Evolutionary conservation across 768 basidiomycete genomes (phyloP), one percentile per base, ranked within the genome.

Genomic region (Psilocybe sp.): DNA sequence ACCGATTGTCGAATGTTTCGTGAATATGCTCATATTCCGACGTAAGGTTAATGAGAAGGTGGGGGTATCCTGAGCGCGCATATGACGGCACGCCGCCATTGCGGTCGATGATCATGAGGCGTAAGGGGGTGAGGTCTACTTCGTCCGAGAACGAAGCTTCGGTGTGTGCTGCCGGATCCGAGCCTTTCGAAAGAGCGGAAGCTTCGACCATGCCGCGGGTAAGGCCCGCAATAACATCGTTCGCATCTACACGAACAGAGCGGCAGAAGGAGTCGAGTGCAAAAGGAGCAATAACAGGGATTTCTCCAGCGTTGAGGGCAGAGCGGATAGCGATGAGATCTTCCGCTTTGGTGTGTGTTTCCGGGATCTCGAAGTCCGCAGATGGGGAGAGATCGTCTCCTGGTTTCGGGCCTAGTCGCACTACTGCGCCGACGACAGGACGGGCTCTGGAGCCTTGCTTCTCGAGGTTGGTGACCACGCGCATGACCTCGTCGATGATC

Each of bases 61-160:
- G 97, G 15, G 97, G 97, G 55, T 90, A 82, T 40, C 97, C 97
- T 9, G 81, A 82, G 28, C 97, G 92, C 33, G 97, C 97, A 64
- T 98, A 98, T 0, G 97, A 98, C 16, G 97, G 97, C 3, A 98
- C 87, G 12, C 97, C 97, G 18, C 97, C 97, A 68, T 96, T 92
- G 15, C 88, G 81, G 66, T 94, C 96, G 69, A 99, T 98, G 67
- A 98, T 88, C 89, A 99, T 95, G 51, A 99, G 79, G 23, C 97
- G 89, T 47, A 98, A 74, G 1, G 97, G 97, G 3, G 93, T 95
- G 50, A 99, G 80, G 69, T 98, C 91, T 4, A 79, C 70, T 31
- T 85, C 80, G 28, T 76, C 73, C 0, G 76, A 74, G 49, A 67
- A 64, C 32, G 75, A 71, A 11, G 62, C 62, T 46, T 59, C 57